These are phyloP conservation scores for Chenopodium quinoa DNA, from an alignment of 148 eudicot genomes.

Conservation along the genomic window DNA sequence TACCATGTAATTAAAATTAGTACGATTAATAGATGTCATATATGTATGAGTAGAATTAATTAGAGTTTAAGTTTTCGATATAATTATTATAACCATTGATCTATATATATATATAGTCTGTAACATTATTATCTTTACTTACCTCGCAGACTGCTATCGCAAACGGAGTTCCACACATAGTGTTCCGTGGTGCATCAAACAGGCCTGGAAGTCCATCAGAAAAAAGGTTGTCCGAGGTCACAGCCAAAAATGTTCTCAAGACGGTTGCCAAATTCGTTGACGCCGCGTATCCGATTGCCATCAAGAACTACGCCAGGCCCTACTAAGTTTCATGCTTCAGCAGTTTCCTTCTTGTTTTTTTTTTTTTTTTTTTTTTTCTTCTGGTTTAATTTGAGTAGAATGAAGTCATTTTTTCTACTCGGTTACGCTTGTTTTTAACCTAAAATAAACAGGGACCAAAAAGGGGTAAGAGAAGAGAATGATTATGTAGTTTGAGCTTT, in stretches of 20 bases:
- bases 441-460: constrained; percentile 9
- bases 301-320: not conserved
- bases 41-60: too few relatives aligned
- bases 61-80: too few relatives aligned
- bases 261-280: constrained; percentile 18
- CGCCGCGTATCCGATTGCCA: not conserved
- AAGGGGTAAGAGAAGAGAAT: not conserved
- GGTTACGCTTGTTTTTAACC: not conserved
- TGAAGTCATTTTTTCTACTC: not conserved
- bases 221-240: not conserved
- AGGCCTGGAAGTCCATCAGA: constrained; percentile 19
- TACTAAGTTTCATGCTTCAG: not conserved
- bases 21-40: too few relatives aligned
- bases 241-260: constrained; percentile 24
- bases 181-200: constrained; percentile 25
- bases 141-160: constrained; percentile 23
- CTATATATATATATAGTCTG: too few relatives aligned
- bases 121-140: not conserved
- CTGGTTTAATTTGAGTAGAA: not conserved
- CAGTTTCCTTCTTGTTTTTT: too few relatives aligned
- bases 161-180: constrained; percentile 28
- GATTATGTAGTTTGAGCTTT: not conserved
- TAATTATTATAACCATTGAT: too few relatives aligned
- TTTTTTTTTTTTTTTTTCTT: too few relatives aligned
- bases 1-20: too few relatives aligned